A percentile compares a stretch with the other conserved stretches of the same genome.
Evolutionary conservation across 768 basidiomycete species (phyloP).

Genomic region (Amanita polypyramis): DNA sequence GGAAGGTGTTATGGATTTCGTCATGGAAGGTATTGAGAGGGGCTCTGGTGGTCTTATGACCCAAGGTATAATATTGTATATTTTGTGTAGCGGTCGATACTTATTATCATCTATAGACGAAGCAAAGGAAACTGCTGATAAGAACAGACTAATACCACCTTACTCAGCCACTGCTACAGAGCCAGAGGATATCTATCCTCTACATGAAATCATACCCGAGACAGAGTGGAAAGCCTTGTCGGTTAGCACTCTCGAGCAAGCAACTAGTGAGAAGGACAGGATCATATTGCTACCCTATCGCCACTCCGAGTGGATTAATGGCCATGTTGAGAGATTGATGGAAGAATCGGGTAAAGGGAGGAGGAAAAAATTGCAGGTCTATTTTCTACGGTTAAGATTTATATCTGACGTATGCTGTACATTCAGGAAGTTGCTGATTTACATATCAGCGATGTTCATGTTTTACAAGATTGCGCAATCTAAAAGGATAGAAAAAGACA

Average conservation of each 20-base stretch:
- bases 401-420: neutral
- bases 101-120: slow-evolving; percentile 36
- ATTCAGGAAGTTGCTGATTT: slow-evolving; percentile 64
- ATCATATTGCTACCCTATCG: slow-evolving; percentile 48
- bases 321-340: slow-evolving; percentile 39
- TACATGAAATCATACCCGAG: slow-evolving; percentile 71
- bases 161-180: slow-evolving; percentile 57
- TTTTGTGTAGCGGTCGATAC: neutral
- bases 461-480: slow-evolving; percentile 40
- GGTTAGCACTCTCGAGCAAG: slow-evolving; percentile 41
- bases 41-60: slow-evolving; percentile 62
- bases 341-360: slow-evolving; percentile 41
- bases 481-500: slow-evolving; percentile 35
- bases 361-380: slow-evolving; percentile 50
- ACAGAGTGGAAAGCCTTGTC: slow-evolving; percentile 71
- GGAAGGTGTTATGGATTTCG: slow-evolving; percentile 69
- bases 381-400: neutral
- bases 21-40: slow-evolving; percentile 77
- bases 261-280: slow-evolving; percentile 36
- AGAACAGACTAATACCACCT: slow-evolving; percentile 64
- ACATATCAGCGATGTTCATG: slow-evolving; percentile 73
- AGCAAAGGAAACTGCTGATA: slow-evolving; percentile 52
- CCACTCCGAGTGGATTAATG: slow-evolving; percentile 60
- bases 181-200: slow-evolving; percentile 63
- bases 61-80: slow-evolving; percentile 35